phyloP scores from a whole-genome alignment of 164 flowering plant species.

The Liquidambar formosana region DNA sequence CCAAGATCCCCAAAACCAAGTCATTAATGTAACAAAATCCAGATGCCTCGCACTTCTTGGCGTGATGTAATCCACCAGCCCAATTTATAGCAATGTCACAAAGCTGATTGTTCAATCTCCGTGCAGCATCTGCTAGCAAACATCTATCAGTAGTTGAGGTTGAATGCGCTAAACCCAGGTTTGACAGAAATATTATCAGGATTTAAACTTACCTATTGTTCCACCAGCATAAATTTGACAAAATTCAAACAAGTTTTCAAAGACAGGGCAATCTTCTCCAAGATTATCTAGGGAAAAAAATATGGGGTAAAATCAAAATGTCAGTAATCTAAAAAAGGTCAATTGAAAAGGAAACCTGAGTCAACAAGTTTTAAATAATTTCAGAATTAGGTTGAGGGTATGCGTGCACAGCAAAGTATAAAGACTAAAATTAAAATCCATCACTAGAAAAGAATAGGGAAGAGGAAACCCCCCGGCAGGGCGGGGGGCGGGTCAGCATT shows the following conservation, averaged over 20 bases:
- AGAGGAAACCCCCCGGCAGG: too few species aligned
- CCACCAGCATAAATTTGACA: constrained; percentile 99
- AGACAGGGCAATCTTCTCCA: constrained; percentile 99
- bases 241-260: constrained; percentile 91
- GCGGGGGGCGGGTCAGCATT: too few species aligned
- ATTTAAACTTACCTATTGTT: constrained; percentile 74
- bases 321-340: not conserved
- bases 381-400: not conserved
- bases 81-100: constrained; percentile 99
- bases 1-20: constrained; percentile 91
- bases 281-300: constrained; percentile 64
- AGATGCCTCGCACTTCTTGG: constrained; percentile 96
- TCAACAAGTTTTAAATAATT: not conserved
- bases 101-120: constrained; percentile 79
- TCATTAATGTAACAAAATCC: constrained; percentile 99
- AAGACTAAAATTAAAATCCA: not conserved
- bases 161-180: not conserved
- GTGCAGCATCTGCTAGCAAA: constrained; percentile 82
- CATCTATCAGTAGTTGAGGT: constrained; percentile 5
- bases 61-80: constrained; percentile 99
- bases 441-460: not conserved
- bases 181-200: not conserved
- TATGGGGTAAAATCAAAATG: not conserved
- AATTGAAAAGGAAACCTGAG: not conserved
- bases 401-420: not conserved